These are phyloP conservation scores for Raffaelea albimanens DNA, from an alignment of 2,329 filamentous ascomycete species.

Conservation along the genomic window DNA sequence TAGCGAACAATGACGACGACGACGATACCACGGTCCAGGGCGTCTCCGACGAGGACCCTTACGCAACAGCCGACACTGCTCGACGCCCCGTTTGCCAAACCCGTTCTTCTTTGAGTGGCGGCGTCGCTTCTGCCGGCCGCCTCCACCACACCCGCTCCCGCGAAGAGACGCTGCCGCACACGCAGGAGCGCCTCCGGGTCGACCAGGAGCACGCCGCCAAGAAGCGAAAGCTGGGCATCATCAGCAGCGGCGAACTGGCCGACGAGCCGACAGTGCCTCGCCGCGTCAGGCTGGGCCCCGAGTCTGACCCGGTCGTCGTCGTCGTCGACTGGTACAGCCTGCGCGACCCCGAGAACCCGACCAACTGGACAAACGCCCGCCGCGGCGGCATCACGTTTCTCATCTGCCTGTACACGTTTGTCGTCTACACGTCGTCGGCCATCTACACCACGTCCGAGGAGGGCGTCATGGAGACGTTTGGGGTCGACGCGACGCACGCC, in stretches of 20 bases:
- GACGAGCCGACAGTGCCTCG: conserved; percentile 17
- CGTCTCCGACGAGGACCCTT: conserved; percentile 11
- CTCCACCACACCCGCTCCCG: conserved; percentile 15
- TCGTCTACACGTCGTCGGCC: conserved; percentile 24
- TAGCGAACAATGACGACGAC: conserved; percentile 3
- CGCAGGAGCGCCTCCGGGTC: conserved; percentile 15
- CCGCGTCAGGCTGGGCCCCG: conserved; percentile 3
- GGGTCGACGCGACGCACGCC: conserved; percentile 34
- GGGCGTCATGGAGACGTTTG: conserved; percentile 39
- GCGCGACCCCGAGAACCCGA: conserved; percentile 41
- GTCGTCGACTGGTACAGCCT: conserved; percentile 31
- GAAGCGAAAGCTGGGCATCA: conserved; percentile 19
- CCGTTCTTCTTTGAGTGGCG: too few relatives aligned
- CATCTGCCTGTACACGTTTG: conserved; percentile 41
- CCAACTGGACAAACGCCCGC: conserved; percentile 35
- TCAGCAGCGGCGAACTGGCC: neutral
- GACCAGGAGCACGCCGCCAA: conserved; percentile 17
- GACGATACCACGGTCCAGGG: neutral
- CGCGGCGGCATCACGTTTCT: conserved; percentile 25
- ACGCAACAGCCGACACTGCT: conserved; percentile 3
- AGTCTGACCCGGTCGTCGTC: conserved; percentile 12
- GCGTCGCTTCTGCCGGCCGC: conserved; percentile 7
- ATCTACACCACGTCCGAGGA: conserved; percentile 28
- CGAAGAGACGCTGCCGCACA: conserved; percentile 17
- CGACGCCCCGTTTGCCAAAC: conserved; percentile 1